Evolutionary conservation across 108 stramenopile genomes (phyloP).

Genomic region (Skeletonema potamos): DNA sequence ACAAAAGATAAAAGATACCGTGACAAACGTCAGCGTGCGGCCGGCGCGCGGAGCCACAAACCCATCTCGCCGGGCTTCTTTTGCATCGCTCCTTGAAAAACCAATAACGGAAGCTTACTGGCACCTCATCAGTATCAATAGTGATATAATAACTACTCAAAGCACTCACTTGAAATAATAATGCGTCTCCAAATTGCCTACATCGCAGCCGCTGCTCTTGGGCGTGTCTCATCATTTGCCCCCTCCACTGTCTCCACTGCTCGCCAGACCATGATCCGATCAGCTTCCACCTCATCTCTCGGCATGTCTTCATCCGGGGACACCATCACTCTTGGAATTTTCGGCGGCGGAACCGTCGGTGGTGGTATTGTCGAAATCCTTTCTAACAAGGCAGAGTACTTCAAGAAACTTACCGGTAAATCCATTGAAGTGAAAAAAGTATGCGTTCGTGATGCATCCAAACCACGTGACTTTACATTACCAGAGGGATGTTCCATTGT

Average conservation of each 20-base stretch:
- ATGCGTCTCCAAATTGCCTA: conserved; percentile 5
- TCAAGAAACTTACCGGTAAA: conserved; percentile 74
- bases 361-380: conserved; percentile 96
- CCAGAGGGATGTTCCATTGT: conserved; percentile 73
- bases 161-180: background rate
- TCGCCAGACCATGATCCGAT: conserved; percentile 1
- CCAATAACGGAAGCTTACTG: background rate
- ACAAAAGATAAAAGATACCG: too few species aligned
- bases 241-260: conserved; percentile 1
- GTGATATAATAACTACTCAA: background rate
- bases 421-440: conserved; percentile 62
- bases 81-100: too few species aligned
- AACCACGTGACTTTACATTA: conserved; percentile 79
- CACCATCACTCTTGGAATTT: conserved; percentile 75
- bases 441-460: conserved; percentile 76
- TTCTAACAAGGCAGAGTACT: conserved; percentile 58
- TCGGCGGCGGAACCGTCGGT: conserved; percentile 94
- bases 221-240: background rate
- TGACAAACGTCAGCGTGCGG: too few species aligned
- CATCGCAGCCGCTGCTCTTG: conserved; percentile 1
- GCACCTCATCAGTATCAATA: too few species aligned
- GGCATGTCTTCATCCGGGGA: conserved; percentile 11
- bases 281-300: background rate
- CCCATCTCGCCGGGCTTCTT: too few species aligned
- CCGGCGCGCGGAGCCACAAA: too few species aligned